Evolutionary conservation across 441 rosid species (phyloP), one percentile per base, ranked within the genome.

Genomic region (Arabidopsis lyrata): DNA sequence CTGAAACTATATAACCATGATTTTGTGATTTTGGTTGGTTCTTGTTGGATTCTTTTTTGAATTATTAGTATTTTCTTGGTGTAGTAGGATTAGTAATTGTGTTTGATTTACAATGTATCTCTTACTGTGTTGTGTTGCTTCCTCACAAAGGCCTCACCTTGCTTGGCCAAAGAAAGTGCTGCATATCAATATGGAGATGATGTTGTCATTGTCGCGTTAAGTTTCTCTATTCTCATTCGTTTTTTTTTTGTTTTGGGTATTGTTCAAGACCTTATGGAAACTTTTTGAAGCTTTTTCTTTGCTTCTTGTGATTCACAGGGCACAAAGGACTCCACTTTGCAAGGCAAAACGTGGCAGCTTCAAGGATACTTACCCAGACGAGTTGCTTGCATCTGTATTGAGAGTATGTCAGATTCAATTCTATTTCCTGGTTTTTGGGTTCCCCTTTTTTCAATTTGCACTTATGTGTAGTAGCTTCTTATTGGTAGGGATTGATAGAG

Each of bases 281-380:
- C 45, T 36, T 22, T 16, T 53, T 53, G 31, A 12, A 27, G 8
- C 41, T 49, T 49, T 20, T 49, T 49, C 54, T 20, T 20, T 18
- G 6, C 1, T 20, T 63, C 29, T 55, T 4, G 15, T 44, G 49
- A 16, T 12, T 73, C 61, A 63, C 32, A 95, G 98, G 38, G 95
- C 99, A 0, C 80, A 90, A 66, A 84, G 99, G 75, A 93, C 98
- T 69, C 80, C 99, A 4, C 74, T 88, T 42, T 95, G 99, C 83
- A 91, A 91, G 82, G 77, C 97, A 2, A 95, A 85, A 74, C 95
- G 97, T 8, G 99, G 99, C 3, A 87, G 88, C 76, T 95, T 93
- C 85, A 95, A 93, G 85, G 99, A 95, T 73, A 95, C 98, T 15
- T 80, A 63, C 80, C 89, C 99, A 0, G 98, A 95, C 77, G 95